These are phyloP conservation scores for Penicillium sp. DNA, from an alignment of 2,329 filamentous ascomycete species.

Conservation along the genomic window DNA sequence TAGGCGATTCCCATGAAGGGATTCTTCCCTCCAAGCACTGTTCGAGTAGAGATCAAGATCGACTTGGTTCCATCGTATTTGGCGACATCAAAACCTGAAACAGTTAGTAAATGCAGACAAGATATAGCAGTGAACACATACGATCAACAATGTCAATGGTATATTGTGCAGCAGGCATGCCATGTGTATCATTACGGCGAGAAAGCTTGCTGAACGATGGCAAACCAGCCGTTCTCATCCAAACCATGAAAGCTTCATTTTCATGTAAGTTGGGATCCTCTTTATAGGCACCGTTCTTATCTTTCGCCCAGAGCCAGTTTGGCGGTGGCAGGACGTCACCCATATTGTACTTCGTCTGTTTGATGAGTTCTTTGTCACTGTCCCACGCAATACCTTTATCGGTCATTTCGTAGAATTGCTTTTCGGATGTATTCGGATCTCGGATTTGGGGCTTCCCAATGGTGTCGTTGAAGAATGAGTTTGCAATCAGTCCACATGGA, in stretches of 20 bases:
- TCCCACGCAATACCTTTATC: constrained; percentile 79
- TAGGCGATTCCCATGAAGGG: constrained; percentile 96
- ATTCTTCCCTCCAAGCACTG: constrained; percentile 92
- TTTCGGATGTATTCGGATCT: not conserved
- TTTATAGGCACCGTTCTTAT: constrained; percentile 69
- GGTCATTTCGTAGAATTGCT: constrained; percentile 69
- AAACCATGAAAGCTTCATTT: constrained; percentile 89
- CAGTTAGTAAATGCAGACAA: constrained; percentile 12
- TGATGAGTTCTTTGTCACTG: constrained; percentile 78
- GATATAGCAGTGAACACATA: constrained; percentile 50
- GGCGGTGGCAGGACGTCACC: constrained; percentile 74
- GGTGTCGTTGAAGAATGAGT: constrained; percentile 95
- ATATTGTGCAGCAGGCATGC: constrained; percentile 71
- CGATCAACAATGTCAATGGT: constrained; percentile 72
- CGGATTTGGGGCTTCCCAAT: constrained; percentile 63
- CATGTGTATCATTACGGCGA: constrained; percentile 69
- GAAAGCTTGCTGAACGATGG: constrained; percentile 94
- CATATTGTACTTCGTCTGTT: constrained; percentile 62
- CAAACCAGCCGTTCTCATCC: constrained; percentile 96
- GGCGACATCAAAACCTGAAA: constrained; percentile 72
- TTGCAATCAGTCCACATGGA: constrained; percentile 92
- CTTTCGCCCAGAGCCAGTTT: constrained; percentile 77
- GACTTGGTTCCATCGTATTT: constrained; percentile 84
- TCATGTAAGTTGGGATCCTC: constrained; percentile 68
- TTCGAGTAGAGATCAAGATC: constrained; percentile 82